A percentile compares a stretch with the other conserved stretches of the same genome.
Conservation (phyloP, 768 basidiomycete species). For the Auricularia heimuer region DNA sequence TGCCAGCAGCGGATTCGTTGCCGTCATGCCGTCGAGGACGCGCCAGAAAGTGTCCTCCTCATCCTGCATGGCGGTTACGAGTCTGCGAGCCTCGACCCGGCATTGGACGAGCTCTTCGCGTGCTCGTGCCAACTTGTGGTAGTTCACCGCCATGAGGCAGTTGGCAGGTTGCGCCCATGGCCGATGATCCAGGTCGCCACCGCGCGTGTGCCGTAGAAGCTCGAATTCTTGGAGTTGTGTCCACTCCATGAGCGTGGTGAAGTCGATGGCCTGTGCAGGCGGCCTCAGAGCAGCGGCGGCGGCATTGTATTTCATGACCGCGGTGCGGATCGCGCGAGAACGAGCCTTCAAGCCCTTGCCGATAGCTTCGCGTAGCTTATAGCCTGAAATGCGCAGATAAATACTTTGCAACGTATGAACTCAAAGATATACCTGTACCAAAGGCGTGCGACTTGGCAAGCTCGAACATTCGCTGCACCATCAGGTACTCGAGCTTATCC, state of each 20-base stretch:
- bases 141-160: constrained; percentile 16
- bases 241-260: constrained; percentile 18
- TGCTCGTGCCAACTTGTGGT: constrained; percentile 22
- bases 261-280: constrained; percentile 17
- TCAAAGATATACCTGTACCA: neutral
- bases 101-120: constrained; percentile 21
- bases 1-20: neutral
- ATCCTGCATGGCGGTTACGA: constrained; percentile 21
- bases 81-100: constrained; percentile 24
- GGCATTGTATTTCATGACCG: constrained; percentile 23
- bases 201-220: constrained; percentile 18
- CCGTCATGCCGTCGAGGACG: neutral
- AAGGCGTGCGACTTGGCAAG: neutral
- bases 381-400: constrained; percentile 12
- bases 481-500: neutral
- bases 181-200: constrained; percentile 14
- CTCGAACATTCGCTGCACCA: neutral
- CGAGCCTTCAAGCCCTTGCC: constrained; percentile 21
- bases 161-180: constrained; percentile 30
- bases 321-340: constrained; percentile 17
- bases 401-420: neutral
- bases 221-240: constrained; percentile 22
- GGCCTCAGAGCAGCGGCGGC: constrained; percentile 17
- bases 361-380: constrained; percentile 22
- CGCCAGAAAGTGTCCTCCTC: constrained; percentile 7